Base-by-base conservation (phyloP, 2,329 filamentous ascomycete species). In the Fonsecaea nubica region DNA sequence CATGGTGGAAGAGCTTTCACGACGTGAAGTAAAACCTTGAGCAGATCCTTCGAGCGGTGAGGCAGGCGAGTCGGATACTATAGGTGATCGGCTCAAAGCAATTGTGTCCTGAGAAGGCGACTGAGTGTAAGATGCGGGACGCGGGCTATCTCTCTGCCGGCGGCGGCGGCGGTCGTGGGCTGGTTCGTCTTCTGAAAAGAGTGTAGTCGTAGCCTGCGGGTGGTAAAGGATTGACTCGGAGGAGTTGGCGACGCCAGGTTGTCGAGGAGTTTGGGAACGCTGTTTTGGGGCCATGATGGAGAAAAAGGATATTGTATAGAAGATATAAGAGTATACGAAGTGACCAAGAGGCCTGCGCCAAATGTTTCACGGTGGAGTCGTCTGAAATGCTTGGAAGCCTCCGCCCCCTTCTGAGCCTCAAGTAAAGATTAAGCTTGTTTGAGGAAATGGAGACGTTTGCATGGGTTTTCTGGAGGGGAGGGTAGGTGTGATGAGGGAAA, bases 361-460 rank as follows among this genome's bases (percentile, higher is more conserved):
- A 69, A 68, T 62, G 71, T 72, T 69, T 73, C 69, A 68, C 60
- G 52, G 70, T 69, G 65, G 70, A 68, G 67, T 62, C 68, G 62
- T 33, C 25, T 55, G 56, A 50, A 70, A 69, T 68, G 68, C 63
- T 69, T 69, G 69, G 69, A 69, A 68, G 71, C 69, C 71, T 71
- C 70, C 65, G 71, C 71, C 71, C 71, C 71, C 67, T 73, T 70
- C 68, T 70, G 71, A 73, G 71, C 70, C 71, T 72, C 71, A 70
- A 66, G 66, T 35, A 65, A 69, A 71, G 68, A 70, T 70, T 72
- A 72, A 69, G 69, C 67, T 69, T 66, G 70, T 71, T 70, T 71
- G 69, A 71, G 65, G 63, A 68, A 50, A 68, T 66, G 66, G 64
- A 67, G 70, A 66, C 59, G 35, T 50, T 30, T 53, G 67, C 70